Conservation (phyloP, 176 grass and related monocot genomes). For the Otatea glauca region DNA sequence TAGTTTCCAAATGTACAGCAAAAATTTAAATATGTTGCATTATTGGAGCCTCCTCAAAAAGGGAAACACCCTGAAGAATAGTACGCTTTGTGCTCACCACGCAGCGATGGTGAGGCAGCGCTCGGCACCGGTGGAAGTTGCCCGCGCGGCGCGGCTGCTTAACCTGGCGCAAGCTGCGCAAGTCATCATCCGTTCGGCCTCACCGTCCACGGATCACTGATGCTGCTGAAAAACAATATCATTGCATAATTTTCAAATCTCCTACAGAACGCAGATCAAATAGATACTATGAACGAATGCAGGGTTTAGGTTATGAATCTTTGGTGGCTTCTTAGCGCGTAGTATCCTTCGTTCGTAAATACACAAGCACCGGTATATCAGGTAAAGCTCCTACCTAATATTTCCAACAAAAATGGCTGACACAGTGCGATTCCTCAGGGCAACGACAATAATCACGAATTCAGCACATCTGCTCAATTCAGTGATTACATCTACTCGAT, state of each 20-base stretch:
- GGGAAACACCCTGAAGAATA: conserved; percentile 64
- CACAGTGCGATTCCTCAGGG: not conserved
- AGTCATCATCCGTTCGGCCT: not conserved
- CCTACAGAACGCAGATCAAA: not conserved
- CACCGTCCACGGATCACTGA: not conserved
- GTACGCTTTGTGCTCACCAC: conserved; percentile 68
- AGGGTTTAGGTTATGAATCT: not conserved
- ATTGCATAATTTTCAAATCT: not conserved
- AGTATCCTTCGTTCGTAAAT: not conserved
- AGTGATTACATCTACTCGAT: not conserved
- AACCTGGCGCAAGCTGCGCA: not conserved
- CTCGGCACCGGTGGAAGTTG: not conserved
- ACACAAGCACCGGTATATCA: not conserved
- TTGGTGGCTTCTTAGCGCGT: not conserved
- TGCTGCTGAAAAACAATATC: too few relatives aligned
- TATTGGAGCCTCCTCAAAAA: not conserved
- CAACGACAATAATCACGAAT: not conserved
- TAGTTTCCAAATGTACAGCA: not conserved
- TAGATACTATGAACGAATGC: too few relatives aligned
- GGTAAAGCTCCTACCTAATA: not conserved
- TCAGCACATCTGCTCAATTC: not conserved
- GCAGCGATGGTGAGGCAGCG: not conserved
- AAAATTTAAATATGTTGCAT: not conserved
- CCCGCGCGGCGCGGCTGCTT: too few relatives aligned
- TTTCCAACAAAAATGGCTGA: not conserved